These are phyloP conservation scores for Aulographum hederae DNA, from an alignment of 2,329 filamentous ascomycete genomes.

Conservation along the genomic window DNA sequence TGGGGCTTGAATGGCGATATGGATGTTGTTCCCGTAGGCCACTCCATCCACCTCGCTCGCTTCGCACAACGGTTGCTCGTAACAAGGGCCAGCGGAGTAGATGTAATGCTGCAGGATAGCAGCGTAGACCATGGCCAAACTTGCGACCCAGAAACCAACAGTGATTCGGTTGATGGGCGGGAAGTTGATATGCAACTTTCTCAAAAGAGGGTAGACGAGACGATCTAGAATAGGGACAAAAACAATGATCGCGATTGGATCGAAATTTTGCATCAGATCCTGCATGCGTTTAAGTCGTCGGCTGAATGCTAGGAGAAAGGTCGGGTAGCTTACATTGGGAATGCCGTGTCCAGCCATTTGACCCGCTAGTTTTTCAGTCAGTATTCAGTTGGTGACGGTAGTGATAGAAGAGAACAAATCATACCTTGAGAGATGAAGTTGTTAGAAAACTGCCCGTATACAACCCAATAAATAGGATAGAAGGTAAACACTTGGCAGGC, in stretches of 20 bases:
- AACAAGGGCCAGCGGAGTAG: slow-evolving; percentile 35
- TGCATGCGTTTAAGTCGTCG: too few relatives aligned
- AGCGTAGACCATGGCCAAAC: slow-evolving; percentile 35
- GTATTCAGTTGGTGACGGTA: too few relatives aligned
- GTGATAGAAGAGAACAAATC: not conserved
- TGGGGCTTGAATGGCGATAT: slow-evolving; percentile 25
- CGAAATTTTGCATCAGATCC: slow-evolving; percentile 30
- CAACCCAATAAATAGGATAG: slow-evolving; percentile 28
- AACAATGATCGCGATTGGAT: slow-evolving; percentile 26
- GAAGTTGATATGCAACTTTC: slow-evolving; percentile 21
- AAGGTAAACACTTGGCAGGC: slow-evolving; percentile 52
- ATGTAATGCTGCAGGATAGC: slow-evolving; percentile 38
- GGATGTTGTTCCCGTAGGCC: slow-evolving; percentile 21
- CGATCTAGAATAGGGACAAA: slow-evolving; percentile 27
- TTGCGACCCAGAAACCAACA: slow-evolving; percentile 32
- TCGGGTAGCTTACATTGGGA: too few relatives aligned
- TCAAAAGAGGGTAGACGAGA: slow-evolving; percentile 25
- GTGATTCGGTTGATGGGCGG: slow-evolving; percentile 34
- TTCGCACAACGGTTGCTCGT: slow-evolving; percentile 22
- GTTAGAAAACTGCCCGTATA: slow-evolving; percentile 24
- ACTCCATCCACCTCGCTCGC: slow-evolving; percentile 13
- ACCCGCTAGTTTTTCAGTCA: too few relatives aligned
- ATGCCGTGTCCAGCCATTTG: slow-evolving; percentile 27
- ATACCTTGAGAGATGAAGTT: slow-evolving; percentile 27
- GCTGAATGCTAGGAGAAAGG: too few relatives aligned